Evolutionary conservation across 2,329 filamentous ascomycete species (phyloP), one percentile per base, ranked within the genome.

Genomic region (Pseudocercospora musae): DNA sequence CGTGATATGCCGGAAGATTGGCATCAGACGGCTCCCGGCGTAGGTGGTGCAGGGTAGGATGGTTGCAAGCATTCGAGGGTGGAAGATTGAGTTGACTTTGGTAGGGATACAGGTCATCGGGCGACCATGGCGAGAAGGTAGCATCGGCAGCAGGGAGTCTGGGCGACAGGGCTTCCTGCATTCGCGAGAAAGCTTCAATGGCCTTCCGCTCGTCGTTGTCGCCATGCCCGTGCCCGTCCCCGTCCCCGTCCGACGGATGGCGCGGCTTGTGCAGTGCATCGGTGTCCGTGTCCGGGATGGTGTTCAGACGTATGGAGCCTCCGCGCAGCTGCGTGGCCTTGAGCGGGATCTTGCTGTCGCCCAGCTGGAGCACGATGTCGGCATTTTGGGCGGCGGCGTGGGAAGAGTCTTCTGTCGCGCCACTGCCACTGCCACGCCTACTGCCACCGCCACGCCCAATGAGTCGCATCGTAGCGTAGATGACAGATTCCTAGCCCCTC

Each of bases 1-100:
- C 78, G 69, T 80, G 79, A 65, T 78, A 76, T 31, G 78, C 78
- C 57, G 74, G 76, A 68, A 78, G 70, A 33, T 77, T 78, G 9
- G 74, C 75, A 59, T 70, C 77, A 8, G 77, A 79, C 11, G 69
- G 67, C 50, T 75, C 70, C 18, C 71, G 69, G 18, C 50, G 64
- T n/a, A 66, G 50, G 27, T 49, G 56, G 33, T 63, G 59, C 60
- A 55, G 50, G 58, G 52, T 65, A 46, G 52, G 27, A 62, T 49
- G 60, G 62, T 60, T 59, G 49, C n/a, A n/a, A n/a, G 25, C 44
- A 33, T 50, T 59, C 10, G 63, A 21, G 23, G 44, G 55, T 33
- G 50, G 31, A 25, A 31, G 63, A 63, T 63, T 62, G 54, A 46
- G 61, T 63, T 64, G 59, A 49, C 42, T 52, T 40, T 57, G 37